Evolutionary conservation across 139 green algal species (phyloP).

Genomic region (Pleodorina starrii): DNA sequence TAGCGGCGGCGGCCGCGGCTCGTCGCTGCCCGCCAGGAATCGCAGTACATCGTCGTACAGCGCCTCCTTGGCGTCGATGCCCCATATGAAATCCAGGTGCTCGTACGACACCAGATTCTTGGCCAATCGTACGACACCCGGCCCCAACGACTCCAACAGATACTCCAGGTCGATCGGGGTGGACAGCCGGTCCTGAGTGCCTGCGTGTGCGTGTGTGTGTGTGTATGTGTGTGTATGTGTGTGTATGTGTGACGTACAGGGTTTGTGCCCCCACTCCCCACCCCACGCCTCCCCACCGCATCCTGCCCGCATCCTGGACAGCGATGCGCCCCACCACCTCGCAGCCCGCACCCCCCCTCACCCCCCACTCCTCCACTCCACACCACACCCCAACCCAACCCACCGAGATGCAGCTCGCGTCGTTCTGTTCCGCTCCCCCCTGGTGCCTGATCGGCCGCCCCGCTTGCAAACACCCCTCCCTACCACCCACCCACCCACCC

Average conservation of each 20-base stretch:
- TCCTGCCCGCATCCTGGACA: neutral
- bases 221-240: neutral
- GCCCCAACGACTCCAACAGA: conserved; percentile 50
- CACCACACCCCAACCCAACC: too few species aligned
- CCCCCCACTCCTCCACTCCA: too few species aligned
- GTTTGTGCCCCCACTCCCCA: neutral
- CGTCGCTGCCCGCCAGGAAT: conserved; percentile 7
- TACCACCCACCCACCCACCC: neutral
- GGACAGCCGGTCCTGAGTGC: conserved; percentile 59
- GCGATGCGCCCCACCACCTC: too few species aligned
- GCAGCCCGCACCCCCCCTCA: too few species aligned
- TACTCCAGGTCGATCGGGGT: conserved; percentile 59
- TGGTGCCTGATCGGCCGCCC: too few species aligned
- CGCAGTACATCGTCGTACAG: conserved; percentile 58
- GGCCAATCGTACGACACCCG: conserved; percentile 18
- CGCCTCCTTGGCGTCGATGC: conserved; percentile 49
- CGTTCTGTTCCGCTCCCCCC: too few species aligned
- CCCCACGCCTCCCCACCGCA: neutral
- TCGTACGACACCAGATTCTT: conserved; percentile 19
- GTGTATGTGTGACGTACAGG: neutral
- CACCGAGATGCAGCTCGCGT: too few species aligned
- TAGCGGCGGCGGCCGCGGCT: too few species aligned
- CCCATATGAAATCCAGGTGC: conserved; percentile 77
- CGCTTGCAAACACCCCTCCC: too few species aligned
- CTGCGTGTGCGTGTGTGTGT: conserved; percentile 45